phyloP scores from a whole-genome alignment of 1,284 basidiomycete genomes.

The Mycena citricolor region DNA sequence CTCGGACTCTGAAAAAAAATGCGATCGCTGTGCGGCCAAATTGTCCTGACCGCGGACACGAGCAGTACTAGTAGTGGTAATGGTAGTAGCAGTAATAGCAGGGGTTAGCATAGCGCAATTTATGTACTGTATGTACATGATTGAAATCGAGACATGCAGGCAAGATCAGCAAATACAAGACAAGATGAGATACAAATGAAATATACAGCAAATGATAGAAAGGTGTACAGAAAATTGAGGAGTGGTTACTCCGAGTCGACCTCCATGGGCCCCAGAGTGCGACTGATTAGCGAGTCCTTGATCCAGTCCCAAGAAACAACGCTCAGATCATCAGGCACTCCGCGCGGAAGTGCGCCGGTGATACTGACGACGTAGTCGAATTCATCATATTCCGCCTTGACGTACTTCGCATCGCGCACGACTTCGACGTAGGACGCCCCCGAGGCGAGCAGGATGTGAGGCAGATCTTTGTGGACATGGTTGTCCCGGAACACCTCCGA shows the following conservation, averaged over 20 bases:
- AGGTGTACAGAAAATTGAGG: too few species aligned
- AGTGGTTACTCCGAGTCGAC: too few species aligned
- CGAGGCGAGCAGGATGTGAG: conserved; percentile 70
- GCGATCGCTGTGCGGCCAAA: conserved; percentile 35
- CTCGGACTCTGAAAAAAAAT: conserved; percentile 37
- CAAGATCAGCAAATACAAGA: too few species aligned
- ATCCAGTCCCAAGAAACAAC: conserved; percentile 69
- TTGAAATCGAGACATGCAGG: too few species aligned
- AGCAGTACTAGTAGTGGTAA: too few species aligned
- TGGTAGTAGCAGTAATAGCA: too few species aligned
- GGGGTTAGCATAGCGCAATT: too few species aligned
- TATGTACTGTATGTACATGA: too few species aligned
- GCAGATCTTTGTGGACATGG: too few species aligned
- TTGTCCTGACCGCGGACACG: too few species aligned
- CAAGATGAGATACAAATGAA: conserved; percentile 3
- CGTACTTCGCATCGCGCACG: conserved; percentile 37
- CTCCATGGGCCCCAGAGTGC: too few species aligned
- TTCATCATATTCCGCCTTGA: conserved; percentile 26
- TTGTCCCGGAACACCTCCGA: conserved; percentile 44
- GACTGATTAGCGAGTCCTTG: conserved; percentile 48
- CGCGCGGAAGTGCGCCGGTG: conserved; percentile 38
- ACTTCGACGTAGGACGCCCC: conserved; percentile 69
- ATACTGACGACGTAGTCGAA: conserved; percentile 70
- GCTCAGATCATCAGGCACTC: conserved; percentile 30
- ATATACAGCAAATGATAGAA: neutral